Base-by-base conservation (phyloP, 495 filamentous ascomycete species). In the Hyaloscypha hepaticicola region DNA sequence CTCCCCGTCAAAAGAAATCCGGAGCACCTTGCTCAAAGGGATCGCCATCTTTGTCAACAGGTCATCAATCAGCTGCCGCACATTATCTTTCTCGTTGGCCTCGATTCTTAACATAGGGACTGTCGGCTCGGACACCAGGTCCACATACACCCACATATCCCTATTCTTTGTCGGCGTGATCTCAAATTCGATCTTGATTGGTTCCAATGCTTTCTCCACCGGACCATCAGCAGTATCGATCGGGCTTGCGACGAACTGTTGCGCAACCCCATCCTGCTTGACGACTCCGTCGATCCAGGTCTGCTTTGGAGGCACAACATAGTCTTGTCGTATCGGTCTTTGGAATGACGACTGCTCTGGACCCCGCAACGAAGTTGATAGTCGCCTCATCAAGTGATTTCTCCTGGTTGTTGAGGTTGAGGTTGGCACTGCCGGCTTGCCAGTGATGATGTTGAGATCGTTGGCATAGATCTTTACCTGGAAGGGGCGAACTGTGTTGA, bases 361-460 rank as follows among this genome's bases (percentile, higher is more conserved):
- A 72, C 48, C n/a, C n/a, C n/a, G n/a, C n/a, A n/a, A n/a, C n/a
- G 38, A 45, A 16, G 4, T 4, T 45, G 38, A 45, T 19, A 45
- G 16, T 19, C 38, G 9, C 16, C 38, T 45, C 38, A 45, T 45
- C 11, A 45, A 45, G 16, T 9, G 38, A 19, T 9, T 16, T 19
- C 19, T 45, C 12, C 19, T 11, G 25, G 61, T 55, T 3, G 31
- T 56, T 58, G 63, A 34, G 1, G 72, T 72, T 21, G 77, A 76
- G 9, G 50, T 61, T 66, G 1, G 72, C n/a, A n/a, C n/a, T n/a
- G n/a, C n/a, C n/a, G n/a, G 72, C 29, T 78, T 72, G 3, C 79
- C 81, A 3, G 79, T 78, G 21, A 85, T 60, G 0, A 71, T 80
- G 58, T 84, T 84, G n/a, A 83, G 69, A 0, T 78, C 75, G 3